Evolutionary conservation across 352 stramenopile species (phyloP).

Genomic region (Stramenopiles sp.): DNA sequence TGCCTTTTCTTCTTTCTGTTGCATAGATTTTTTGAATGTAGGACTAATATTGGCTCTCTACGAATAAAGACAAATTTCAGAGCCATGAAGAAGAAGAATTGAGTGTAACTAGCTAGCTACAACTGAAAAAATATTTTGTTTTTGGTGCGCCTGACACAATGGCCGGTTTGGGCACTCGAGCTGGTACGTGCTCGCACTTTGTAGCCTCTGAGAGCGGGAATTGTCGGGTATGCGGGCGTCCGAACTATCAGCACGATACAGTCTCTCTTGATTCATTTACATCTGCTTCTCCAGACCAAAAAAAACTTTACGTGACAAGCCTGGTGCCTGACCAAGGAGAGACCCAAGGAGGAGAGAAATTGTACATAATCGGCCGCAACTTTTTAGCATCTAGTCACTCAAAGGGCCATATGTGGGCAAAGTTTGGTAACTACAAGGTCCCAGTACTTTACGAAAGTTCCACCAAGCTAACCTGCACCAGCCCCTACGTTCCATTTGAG

Average conservation of each 20-base stretch:
- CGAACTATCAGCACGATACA: not conserved
- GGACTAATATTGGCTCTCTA: no score
- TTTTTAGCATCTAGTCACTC: not conserved
- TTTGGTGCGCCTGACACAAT: no score
- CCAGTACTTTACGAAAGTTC: no score
- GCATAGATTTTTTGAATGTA: no score
- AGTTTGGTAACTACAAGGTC: constrained; percentile 3
- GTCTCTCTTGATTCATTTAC: no score
- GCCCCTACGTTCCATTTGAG: no score
- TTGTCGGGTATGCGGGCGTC: not conserved
- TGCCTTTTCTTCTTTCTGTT: no score
- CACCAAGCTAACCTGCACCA: no score
- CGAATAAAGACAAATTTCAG: no score
- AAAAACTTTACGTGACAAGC: not conserved
- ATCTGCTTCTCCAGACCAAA: not conserved
- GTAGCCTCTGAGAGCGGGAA: not conserved
- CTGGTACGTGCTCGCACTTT: not conserved
- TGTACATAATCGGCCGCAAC: not conserved
- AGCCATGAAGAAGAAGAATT: no score
- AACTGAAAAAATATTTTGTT: no score
- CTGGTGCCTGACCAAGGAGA: not conserved
- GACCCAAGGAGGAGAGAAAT: not conserved
- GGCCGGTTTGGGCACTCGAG: not conserved
- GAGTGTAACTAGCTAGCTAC: no score
- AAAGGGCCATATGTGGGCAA: not conserved